Conservation (phyloP, 176 grass and related monocot species). For the Rhynchospora breviuscula region DNA sequence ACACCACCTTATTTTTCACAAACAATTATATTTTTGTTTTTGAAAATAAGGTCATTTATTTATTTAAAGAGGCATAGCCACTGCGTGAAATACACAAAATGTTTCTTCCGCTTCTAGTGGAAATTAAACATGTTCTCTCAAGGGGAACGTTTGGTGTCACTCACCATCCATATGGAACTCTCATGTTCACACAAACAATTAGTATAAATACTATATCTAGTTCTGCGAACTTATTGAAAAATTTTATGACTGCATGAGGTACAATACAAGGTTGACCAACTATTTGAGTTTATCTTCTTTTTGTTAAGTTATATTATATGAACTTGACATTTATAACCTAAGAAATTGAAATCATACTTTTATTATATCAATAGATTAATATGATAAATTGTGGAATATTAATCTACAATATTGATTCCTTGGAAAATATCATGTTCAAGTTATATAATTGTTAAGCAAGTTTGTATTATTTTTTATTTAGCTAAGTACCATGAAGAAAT, state of each 20-base stretch:
- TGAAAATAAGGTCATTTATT: too few relatives aligned
- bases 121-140: too few relatives aligned
- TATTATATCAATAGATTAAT: background rate
- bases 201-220: too few relatives aligned
- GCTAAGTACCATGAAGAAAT: background rate
- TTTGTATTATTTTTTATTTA: background rate
- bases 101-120: too few relatives aligned
- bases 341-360: background rate
- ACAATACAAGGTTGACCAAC: background rate
- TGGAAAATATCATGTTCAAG: background rate
- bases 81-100: too few relatives aligned
- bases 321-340: background rate
- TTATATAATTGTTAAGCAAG: background rate
- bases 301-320: background rate
- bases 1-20: background rate
- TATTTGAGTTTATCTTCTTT: background rate
- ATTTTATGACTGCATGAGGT: background rate
- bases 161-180: too few relatives aligned
- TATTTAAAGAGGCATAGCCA: too few relatives aligned
- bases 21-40: too few relatives aligned
- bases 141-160: too few relatives aligned
- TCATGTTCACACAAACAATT: too few relatives aligned
- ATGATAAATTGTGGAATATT: background rate
- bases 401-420: background rate
- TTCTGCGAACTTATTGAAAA: background rate